phyloP scores from a whole-genome alignment of 805 yeast species.

The Wickerhamomyces mucosus region DNA sequence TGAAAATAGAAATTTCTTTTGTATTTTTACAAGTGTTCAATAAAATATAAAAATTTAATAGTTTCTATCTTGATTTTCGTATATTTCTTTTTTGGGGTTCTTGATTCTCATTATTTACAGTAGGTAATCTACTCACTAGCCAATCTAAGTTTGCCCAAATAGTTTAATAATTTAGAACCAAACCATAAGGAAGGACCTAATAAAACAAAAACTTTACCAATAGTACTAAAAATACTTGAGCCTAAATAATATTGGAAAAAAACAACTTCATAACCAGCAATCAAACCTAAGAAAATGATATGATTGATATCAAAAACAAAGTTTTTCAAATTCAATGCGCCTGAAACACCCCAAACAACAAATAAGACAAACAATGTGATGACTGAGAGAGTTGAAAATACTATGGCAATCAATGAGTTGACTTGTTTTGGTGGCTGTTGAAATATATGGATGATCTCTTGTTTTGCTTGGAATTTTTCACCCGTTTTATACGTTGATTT shows the following conservation, averaged over 20 bases:
- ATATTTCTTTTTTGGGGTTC: background rate
- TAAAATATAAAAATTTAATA: background rate
- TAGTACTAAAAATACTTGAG: conserved; percentile 15
- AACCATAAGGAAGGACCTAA: conserved; percentile 20
- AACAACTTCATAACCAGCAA: conserved; percentile 15
- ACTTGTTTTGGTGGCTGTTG: conserved; percentile 15
- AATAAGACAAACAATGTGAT: conserved; percentile 8
- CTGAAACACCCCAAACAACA: conserved; percentile 11
- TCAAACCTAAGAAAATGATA: conserved; percentile 11
- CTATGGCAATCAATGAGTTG: conserved; percentile 10
- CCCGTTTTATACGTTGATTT: conserved; percentile 9
- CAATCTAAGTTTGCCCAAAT: conserved; percentile 18
- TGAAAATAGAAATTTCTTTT: too few species aligned
- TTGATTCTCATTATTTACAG: background rate
- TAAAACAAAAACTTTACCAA: conserved; percentile 10
- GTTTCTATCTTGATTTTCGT: background rate
- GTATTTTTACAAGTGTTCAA: too few species aligned
- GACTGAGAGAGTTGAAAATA: conserved; percentile 12
- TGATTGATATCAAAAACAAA: conserved; percentile 10
- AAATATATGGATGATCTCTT: conserved; percentile 21
- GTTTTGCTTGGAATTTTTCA: conserved; percentile 14
- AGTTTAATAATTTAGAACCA: conserved; percentile 19
- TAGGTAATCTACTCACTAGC: too few species aligned
- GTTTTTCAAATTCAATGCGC: conserved; percentile 16
- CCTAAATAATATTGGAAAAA: conserved; percentile 20